Base-by-base conservation (phyloP, 306 rosid genomes). In the Carpinus fangiana region DNA sequence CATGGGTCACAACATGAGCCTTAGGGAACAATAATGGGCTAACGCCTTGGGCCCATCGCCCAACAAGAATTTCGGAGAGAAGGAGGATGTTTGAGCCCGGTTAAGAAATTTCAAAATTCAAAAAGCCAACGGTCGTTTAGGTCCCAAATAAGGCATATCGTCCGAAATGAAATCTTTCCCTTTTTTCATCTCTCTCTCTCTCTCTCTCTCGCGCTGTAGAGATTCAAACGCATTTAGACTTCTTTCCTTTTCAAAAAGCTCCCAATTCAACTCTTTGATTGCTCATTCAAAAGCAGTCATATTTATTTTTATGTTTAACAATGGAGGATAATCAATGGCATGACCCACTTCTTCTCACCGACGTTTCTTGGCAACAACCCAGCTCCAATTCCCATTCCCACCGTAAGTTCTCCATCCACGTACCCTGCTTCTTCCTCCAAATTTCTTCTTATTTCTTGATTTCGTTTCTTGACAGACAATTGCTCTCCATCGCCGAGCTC, bases 321-420 rank as follows among this genome's bases (percentile, higher is more conserved):
- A 89, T 89, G 93, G 89, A 82, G 74, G 79, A 87, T 62, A 79
- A 89, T 79, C 82, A 87, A 72, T 77, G 82, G 83, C 71, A 70
- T 73, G 91, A 90, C 80, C 93, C 93, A 78, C 93, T 87, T 85
- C 96, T 88, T 67, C 87, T 90, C 47, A 85, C 87, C 0, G 90
- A 88, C 82, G 87, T 79, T 73, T 85, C 90, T 78, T 73, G 71
- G 36, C 92, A 67, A 74, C 83, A 66, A 67, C 57, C 83, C 53
- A 53, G 61, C 55, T 76, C 84, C 69, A 1, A 23, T 57, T 28
- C 51, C 81, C 53, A 67, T 23, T 79, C 83, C 52, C 76, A 64
- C 56, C 59, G 92, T 88, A 81, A 86, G 83, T 79, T 53, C 66
- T 45, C 83, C 62, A 14, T 69, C 43, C 17, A 41, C 17, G 7